Evolutionary conservation across 73 alveolate species (phyloP), one percentile per base, ranked within the genome.

Genomic region (Vitrella brassicaformis): DNA sequence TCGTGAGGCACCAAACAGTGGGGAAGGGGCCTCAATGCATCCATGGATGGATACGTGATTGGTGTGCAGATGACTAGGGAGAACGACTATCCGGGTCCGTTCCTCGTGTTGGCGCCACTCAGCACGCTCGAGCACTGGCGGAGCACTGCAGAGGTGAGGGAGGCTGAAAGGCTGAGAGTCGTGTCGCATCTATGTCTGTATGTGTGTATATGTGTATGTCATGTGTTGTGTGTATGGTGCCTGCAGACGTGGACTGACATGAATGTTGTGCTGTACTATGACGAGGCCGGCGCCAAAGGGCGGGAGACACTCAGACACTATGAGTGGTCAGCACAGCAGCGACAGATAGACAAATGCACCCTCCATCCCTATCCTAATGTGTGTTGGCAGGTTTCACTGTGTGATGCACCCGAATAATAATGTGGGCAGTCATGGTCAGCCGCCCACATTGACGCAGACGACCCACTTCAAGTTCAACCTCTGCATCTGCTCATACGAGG

Each of bases 81-180:
- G n/a, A n/a, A n/a, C n/a, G n/a, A n/a, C n/a, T n/a, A n/a, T n/a
- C n/a, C n/a, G n/a, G 98, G 98, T 0, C 98, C 98, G 0, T 92
- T 87, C 74, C 81, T 91, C 70, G 75, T 90, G 10, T 47, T 92
- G 25, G 98, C 98, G 8, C 98, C 98, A 19, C 80, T 92, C 22
- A 71, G 94, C 0, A 92, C 98, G 7, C 84, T 92, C 22, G 90
- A 89, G 70, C 98, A 92, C 70, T 92, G 98, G 96, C 90, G 89
- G 85, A 76, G 88, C 67, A 83, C 91, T 28, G 95, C 89, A 10
- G 98, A 92, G 22, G 95, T n/a, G n/a, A n/a, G n/a, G n/a, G n/a
- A n/a, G n/a, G n/a, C n/a, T n/a, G n/a, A n/a, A n/a, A n/a, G n/a
- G n/a, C n/a, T n/a, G n/a, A n/a, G n/a, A n/a, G n/a, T n/a, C n/a